A percentile compares a stretch with the other conserved stretches of the same genome.
These are phyloP conservation scores for Ceratobasidium sp. DNA, from an alignment of 1,284 basidiomycete genomes.

Conservation along the genomic window DNA sequence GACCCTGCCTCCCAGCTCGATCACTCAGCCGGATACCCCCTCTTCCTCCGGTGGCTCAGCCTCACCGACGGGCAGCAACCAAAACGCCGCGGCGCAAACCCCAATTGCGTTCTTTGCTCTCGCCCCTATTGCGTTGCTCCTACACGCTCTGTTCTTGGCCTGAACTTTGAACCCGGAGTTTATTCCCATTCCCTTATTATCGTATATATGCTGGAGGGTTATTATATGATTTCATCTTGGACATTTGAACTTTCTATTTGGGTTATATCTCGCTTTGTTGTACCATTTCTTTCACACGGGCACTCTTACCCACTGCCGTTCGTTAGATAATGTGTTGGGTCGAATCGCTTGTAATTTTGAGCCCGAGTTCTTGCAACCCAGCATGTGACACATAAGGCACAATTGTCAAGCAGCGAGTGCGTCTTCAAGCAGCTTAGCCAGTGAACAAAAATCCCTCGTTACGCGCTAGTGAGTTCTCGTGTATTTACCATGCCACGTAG, in stretches of 20 bases:
- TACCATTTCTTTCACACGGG: conserved; percentile 9
- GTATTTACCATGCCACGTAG: background rate
- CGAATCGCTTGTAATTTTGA: background rate
- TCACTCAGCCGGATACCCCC: conserved; percentile 14
- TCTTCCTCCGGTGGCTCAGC: background rate
- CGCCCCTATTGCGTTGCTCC: conserved; percentile 7
- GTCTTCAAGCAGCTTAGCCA: too few species aligned
- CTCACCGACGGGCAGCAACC: background rate
- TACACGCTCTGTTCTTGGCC: conserved; percentile 2
- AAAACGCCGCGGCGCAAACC: conserved; percentile 4
- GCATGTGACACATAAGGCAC: too few species aligned
- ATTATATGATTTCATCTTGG: conserved; percentile 24
- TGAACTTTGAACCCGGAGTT: background rate
- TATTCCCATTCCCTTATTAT: conserved; percentile 7
- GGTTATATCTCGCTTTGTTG: background rate
- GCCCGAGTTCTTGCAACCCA: too few species aligned
- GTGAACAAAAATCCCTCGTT: conserved; percentile 8
- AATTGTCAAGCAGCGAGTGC: too few species aligned
- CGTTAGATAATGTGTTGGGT: conserved; percentile 16
- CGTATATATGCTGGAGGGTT: conserved; percentile 14
- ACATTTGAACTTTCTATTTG: conserved; percentile 22
- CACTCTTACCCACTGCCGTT: conserved; percentile 23
- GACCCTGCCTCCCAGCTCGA: conserved; percentile 57
- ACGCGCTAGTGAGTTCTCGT: background rate
- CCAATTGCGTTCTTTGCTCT: conserved; percentile 10